Percentiles rank a stretch among this genome's conserved stretches.
These are phyloP conservation scores for Porcisia deanei DNA, from an alignment of 208 protist species.

Conservation along the genomic window DNA sequence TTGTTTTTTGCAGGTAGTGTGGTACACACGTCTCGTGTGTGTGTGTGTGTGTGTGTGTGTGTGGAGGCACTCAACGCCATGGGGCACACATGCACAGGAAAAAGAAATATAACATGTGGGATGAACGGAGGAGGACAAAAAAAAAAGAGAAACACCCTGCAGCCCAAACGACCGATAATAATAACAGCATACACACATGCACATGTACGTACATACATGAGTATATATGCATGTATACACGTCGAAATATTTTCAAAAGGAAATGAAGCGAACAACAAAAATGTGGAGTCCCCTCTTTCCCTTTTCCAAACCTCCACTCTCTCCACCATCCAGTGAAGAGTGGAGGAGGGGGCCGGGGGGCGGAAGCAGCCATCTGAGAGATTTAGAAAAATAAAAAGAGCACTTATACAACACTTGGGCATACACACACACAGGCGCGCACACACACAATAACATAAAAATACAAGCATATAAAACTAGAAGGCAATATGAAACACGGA, in stretches of 20 bases:
- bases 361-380: not conserved
- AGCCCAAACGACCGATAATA: too few relatives aligned
- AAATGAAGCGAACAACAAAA: not conserved
- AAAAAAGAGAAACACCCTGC: too few relatives aligned
- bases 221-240: not conserved
- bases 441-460: not conserved
- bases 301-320: not conserved
- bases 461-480: too few relatives aligned
- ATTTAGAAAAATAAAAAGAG: not conserved
- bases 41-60: too few relatives aligned
- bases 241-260: not conserved
- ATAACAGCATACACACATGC: conserved; percentile 1
- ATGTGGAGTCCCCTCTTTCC: not conserved
- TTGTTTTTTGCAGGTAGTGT: too few relatives aligned
- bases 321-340: not conserved
- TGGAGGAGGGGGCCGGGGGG: not conserved
- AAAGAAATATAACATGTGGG: too few relatives aligned
- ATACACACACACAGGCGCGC: not conserved
- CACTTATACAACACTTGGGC: not conserved
- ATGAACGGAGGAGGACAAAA: too few relatives aligned
- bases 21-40: too few relatives aligned
- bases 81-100: too few relatives aligned
- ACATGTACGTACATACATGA: not conserved
- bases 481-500: not conserved
- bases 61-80: too few relatives aligned